Conservation (phyloP, 2,329 filamentous ascomycete species). For the Aureobasidium uvarum region DNA sequence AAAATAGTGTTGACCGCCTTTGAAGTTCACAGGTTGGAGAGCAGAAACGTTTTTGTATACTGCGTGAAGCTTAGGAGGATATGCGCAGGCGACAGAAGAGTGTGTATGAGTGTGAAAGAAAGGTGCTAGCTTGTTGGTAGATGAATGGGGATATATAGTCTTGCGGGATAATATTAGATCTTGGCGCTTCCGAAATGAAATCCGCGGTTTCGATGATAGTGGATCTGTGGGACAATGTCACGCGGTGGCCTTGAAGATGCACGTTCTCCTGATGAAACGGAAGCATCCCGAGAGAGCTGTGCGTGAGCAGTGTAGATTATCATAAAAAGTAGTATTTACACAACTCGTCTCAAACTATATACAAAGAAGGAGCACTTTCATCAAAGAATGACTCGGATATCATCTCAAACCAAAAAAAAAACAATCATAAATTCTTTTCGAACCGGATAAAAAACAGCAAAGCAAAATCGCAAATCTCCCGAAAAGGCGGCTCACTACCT, state of each 20-base stretch:
- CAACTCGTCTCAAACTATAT: background rate
- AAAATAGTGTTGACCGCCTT: background rate
- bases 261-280: no score
- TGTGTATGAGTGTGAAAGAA: slow-evolving; percentile 20
- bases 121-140: slow-evolving; percentile 11
- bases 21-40: background rate
- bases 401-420: background rate
- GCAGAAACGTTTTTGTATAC: slow-evolving; percentile 4
- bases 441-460: background rate
- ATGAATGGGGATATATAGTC: slow-evolving; percentile 17
- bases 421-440: slow-evolving; percentile 8
- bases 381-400: slow-evolving; percentile 4
- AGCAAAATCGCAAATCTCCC: slow-evolving; percentile 4
- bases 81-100: slow-evolving; percentile 9
- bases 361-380: background rate
- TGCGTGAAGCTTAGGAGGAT: slow-evolving; percentile 12
- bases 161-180: slow-evolving; percentile 15
- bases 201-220: background rate
- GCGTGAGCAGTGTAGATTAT: background rate
- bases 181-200: slow-evolving; percentile 15
- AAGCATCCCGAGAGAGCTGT: background rate
- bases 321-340: background rate
- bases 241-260: no score
- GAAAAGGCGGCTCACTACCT: slow-evolving; percentile 24
- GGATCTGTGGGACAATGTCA: background rate